Evolutionary conservation across 768 basidiomycete species (phyloP), one percentile per base, ranked within the genome.

Genomic region (Amanita pseudoporphyria): DNA sequence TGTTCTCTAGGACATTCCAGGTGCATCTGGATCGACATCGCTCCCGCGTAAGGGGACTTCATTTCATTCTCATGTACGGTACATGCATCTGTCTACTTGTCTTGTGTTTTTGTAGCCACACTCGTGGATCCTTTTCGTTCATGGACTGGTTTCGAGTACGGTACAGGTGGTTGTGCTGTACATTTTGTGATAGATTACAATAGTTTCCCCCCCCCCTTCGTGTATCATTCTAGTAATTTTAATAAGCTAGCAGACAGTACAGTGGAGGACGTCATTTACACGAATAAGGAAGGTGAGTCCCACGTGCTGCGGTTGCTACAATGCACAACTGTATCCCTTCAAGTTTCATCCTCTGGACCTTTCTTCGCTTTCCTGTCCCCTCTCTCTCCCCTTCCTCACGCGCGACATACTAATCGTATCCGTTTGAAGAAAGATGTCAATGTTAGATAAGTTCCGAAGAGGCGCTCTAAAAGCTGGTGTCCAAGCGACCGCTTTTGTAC

Each of bases 391-490:
- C 26, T 33, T 9, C 16, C 47, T 16, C 39, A 16, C 9, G n/a
- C 6, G 14, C 19, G 16, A 31, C 31, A 12, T 14, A 18, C 12
- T 10, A 28, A 3, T 18, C 5, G 22, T n/a, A n/a, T 9, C 0
- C 22, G 12, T 37, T 24, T 30, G n/a, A 37, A 39, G 35, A 1
- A 21, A n/a, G 14, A 71, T 74, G 71, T 71, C 72, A 21, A 64
- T 89, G 66, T 68, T 93, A 45, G 84, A 87, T 62, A 91, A 89
- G 66, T 85, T 92, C 70, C 78, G 70, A 54, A 74, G 74, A 51
- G 86, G 87, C 5, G 90, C 90, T 0, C 77, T 82, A 65, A 88
- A 89, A 63, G 90, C 89, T 1, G 81, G 83, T 21, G 67, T 82
- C 0, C 89, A 92, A 58, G 91, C 91, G 0, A 76, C 83, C 0